phyloP scores from a whole-genome alignment of 768 basidiomycete genomes.

The Tylopilus balloui region DNA sequence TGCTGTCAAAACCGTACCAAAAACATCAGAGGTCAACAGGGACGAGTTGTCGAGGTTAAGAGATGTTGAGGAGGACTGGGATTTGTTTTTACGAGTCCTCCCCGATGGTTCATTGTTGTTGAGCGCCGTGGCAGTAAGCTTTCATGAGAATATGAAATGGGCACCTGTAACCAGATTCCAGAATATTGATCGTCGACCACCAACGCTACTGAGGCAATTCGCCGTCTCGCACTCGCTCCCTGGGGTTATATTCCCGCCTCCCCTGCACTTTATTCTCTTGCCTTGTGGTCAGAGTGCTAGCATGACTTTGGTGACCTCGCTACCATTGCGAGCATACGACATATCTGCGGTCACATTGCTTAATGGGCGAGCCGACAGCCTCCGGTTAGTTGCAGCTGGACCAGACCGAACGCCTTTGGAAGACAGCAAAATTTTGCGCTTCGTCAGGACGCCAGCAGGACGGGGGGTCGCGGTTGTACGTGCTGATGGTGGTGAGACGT shows the following conservation, averaged over 20 bases:
- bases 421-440: constrained; percentile 50
- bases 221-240: constrained; percentile 63
- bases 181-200: constrained; percentile 89
- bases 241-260: constrained; percentile 42
- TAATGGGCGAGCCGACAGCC: constrained; percentile 50
- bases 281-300: constrained; percentile 40
- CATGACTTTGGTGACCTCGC: constrained; percentile 59
- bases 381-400: constrained; percentile 42
- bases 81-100: constrained; percentile 70
- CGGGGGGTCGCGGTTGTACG: constrained; percentile 67
- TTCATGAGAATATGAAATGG: neutral
- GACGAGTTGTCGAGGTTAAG: constrained; percentile 39
- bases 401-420: constrained; percentile 41
- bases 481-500: constrained; percentile 57
- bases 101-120: constrained; percentile 70
- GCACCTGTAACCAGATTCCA: constrained; percentile 28
- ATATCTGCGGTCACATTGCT: constrained; percentile 61
- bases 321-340: constrained; percentile 60
- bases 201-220: constrained; percentile 74
- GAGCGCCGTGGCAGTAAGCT: constrained; percentile 65
- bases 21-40: constrained; percentile 19
- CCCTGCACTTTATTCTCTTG: constrained; percentile 50
- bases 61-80: constrained; percentile 73
- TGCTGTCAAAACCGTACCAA: constrained; percentile 43
- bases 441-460: constrained; percentile 78